Conservation (phyloP, 345 rosid species). For the Erysimum cheiranthoides region DNA sequence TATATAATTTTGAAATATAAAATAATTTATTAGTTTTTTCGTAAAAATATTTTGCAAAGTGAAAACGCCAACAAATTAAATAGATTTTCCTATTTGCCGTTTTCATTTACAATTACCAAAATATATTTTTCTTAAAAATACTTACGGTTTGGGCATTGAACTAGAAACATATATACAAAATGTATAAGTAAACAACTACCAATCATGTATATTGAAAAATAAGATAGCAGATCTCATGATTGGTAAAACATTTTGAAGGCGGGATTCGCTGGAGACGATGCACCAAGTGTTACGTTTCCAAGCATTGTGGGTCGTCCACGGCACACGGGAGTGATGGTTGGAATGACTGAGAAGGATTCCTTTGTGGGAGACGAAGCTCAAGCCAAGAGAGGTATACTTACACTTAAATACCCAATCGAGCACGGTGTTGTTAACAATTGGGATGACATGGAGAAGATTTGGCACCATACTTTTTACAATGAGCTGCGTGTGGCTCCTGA, state of each 20-base stretch:
- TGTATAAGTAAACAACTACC: not conserved
- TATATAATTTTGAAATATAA: not conserved
- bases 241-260: conserved; percentile 41
- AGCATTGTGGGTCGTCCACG: conserved; percentile 46
- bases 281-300: conserved; percentile 49
- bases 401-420: conserved; percentile 37
- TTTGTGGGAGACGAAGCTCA: conserved; percentile 40
- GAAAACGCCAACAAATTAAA: not conserved
- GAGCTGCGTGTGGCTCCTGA: conserved; percentile 29
- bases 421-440: conserved; percentile 33
- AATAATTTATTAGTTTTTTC: not conserved
- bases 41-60: not conserved
- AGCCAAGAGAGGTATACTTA: conserved; percentile 30
- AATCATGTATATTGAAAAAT: not conserved
- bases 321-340: conserved; percentile 21
- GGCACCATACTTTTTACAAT: conserved; percentile 33
- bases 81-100: not conserved
- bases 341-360: not conserved
- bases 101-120: not conserved
- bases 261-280: conserved; percentile 52
- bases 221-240: not conserved
- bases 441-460: conserved; percentile 41
- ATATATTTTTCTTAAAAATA: no score
- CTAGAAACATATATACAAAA: not conserved
- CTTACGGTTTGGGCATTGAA: not conserved